These are phyloP conservation scores for Erythrophleum fordii DNA, from an alignment of 306 rosid genomes.

Conservation along the genomic window DNA sequence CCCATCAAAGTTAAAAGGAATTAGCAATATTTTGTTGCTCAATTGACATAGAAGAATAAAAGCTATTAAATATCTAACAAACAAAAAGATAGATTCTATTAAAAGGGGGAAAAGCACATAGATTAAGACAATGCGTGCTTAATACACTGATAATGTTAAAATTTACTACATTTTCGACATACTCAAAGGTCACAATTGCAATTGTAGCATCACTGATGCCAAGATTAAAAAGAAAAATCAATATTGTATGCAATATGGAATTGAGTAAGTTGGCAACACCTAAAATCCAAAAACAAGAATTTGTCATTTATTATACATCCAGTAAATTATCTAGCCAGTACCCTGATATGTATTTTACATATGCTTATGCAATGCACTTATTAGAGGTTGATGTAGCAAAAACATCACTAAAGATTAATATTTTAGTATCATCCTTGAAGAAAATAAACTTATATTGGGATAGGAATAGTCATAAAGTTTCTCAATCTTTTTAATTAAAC, in stretches of 20 bases:
- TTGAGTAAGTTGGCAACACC: conserved; percentile 82
- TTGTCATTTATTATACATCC: conserved; percentile 32
- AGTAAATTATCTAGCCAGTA: conserved; percentile 13
- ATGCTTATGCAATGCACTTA: conserved; percentile 6
- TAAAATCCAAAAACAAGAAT: conserved; percentile 46
- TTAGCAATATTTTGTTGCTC: conserved; percentile 62
- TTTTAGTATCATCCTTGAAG: background rate
- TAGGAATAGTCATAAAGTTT: background rate
- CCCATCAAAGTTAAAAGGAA: conserved; percentile 68
- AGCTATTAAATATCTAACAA: conserved; percentile 80
- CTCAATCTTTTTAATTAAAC: background rate
- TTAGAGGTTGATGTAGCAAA: background rate
- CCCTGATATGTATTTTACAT: background rate
- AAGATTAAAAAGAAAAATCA: conserved; percentile 68
- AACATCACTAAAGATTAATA: background rate
- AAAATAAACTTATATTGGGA: background rate
- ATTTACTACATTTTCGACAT: conserved; percentile 89
- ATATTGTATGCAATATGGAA: conserved; percentile 69
- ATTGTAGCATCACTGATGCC: conserved; percentile 89
- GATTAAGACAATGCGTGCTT: conserved; percentile 43
- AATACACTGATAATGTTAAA: conserved; percentile 50
- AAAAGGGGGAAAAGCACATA: conserved; percentile 32
- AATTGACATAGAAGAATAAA: conserved; percentile 79
- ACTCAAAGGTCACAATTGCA: conserved; percentile 92
- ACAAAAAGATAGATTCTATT: conserved; percentile 38